Evolutionary conservation across 2,329 filamentous ascomycete genomes (phyloP), one percentile per base, ranked within the genome.

Genomic region (Pseudovirgaria hyperparasitica): DNA sequence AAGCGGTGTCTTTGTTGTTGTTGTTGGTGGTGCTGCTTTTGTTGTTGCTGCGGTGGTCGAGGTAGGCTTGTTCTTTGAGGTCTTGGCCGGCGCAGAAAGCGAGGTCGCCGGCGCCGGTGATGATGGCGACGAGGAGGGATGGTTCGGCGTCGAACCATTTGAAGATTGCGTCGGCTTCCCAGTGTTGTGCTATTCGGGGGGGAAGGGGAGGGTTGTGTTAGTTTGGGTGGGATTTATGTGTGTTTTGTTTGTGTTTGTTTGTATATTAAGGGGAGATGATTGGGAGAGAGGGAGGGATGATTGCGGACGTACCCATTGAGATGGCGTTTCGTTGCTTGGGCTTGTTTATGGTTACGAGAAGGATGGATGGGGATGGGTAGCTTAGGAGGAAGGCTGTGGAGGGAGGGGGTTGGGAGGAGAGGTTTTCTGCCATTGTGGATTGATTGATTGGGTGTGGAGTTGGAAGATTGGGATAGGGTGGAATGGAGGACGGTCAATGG

Each of bases 41-140:
- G n/a, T n/a, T n/a, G n/a, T n/a, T n/a, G n/a, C n/a, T n/a, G n/a
- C n/a, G n/a, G n/a, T n/a, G n/a, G n/a, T n/a, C n/a, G n/a, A n/a
- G n/a, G n/a, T 45, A 49, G 2, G 48, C 50, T 19, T 52, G 25
- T 31, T 54, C 67, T 28, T 68, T 66, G 24, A 71, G 44, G 31
- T 71, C 67, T 21, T 66, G 64, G 0, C 67, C 67, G 0, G 63
- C 65, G 28, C 62, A 70, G 43, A 72, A 71, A 0, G 66, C 61
- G 36, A 58, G 60, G 24, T 58, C 55, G 16, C 67, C 67, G 1
- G 54, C 58, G 19, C 67, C 67, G 0, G 67, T 71, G 19, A 54
- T 37, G 32, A 54, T 53, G 19, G 58, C 61, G 9, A 64, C 61
- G 4, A 55, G 55, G 9, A 67, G 50, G 8, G 48, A 52, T 1